These are phyloP conservation scores for Macrolepiota fuliginosa DNA, from an alignment of 768 basidiomycete genomes.

Conservation along the genomic window DNA sequence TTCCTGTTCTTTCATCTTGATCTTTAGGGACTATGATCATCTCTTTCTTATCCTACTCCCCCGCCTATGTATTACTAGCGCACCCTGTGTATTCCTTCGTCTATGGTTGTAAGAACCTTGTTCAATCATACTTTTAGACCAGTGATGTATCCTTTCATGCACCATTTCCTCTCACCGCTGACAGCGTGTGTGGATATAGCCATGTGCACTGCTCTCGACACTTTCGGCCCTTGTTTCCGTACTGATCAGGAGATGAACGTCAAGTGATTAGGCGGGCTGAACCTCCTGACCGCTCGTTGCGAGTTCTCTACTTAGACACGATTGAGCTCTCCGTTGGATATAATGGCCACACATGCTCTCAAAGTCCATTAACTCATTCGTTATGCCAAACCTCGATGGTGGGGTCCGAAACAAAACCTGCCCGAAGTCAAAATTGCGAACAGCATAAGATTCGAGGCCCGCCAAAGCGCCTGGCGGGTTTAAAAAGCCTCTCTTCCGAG, in stretches of 20 bases:
- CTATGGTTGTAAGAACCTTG: not conserved
- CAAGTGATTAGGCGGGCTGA: not conserved
- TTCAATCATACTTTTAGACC: conserved; percentile 5
- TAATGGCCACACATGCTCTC: not conserved
- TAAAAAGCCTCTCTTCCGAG: not conserved
- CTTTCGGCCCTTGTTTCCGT: not conserved
- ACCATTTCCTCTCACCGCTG: not conserved
- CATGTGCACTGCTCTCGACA: conserved; percentile 2
- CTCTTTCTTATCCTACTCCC: not conserved
- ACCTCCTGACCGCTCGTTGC: not conserved
- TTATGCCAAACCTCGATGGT: not conserved
- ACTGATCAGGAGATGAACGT: not conserved
- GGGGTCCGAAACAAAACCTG: not conserved
- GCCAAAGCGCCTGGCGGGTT: not conserved
- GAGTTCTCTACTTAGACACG: not conserved
- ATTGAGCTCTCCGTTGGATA: not conserved
- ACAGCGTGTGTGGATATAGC: not conserved
- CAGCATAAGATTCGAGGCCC: not conserved
- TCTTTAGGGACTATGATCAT: not conserved
- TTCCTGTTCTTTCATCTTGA: not conserved
- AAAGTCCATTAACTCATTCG: not conserved
- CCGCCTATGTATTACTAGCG: conserved; percentile 3
- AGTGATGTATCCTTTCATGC: not conserved
- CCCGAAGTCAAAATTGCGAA: not conserved
- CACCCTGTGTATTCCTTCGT: not conserved